Conservation (phyloP, 805 yeast genomes). For the Candida pseudoglaebosa region DNA sequence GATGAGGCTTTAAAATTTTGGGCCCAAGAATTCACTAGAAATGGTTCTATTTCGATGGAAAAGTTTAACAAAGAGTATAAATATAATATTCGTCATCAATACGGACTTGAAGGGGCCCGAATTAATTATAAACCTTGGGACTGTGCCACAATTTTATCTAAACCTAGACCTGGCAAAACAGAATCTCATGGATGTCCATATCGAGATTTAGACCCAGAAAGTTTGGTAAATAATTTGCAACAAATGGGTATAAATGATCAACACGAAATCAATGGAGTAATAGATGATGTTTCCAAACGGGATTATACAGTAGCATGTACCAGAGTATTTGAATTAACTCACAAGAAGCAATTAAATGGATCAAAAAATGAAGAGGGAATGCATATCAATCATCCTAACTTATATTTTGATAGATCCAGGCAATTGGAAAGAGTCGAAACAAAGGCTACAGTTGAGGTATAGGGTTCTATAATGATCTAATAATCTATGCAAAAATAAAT, state of each 20-base stretch:
- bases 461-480: neutral
- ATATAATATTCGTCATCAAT: slow-evolving; percentile 83
- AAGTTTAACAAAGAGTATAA: slow-evolving; percentile 83
- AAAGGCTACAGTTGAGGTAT: slow-evolving; percentile 4
- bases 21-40: slow-evolving; percentile 63
- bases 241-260: slow-evolving; percentile 65
- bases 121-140: slow-evolving; percentile 83
- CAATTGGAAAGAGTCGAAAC: slow-evolving; percentile 39
- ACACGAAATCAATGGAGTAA: slow-evolving; percentile 51
- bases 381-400: slow-evolving; percentile 80
- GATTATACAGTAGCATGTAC: slow-evolving; percentile 88
- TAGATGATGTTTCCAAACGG: slow-evolving; percentile 63
- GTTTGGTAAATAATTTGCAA: slow-evolving; percentile 50
- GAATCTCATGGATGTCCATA: slow-evolving; percentile 95
- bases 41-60: slow-evolving; percentile 55
- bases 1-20: slow-evolving; percentile 90
- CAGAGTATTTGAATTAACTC: slow-evolving; percentile 75
- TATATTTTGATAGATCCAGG: slow-evolving; percentile 76
- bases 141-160: slow-evolving; percentile 71
- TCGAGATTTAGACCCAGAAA: slow-evolving; percentile 67
- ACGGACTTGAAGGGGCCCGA: slow-evolving; percentile 89
- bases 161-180: slow-evolving; percentile 61
- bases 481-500: slow-evolving; percentile 1
- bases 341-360: slow-evolving; percentile 38
- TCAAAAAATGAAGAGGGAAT: slow-evolving; percentile 43